Evolutionary conservation across 306 rosid genomes (phyloP), one percentile per base, ranked within the genome.

Genomic region (Fragaria vesca): DNA sequence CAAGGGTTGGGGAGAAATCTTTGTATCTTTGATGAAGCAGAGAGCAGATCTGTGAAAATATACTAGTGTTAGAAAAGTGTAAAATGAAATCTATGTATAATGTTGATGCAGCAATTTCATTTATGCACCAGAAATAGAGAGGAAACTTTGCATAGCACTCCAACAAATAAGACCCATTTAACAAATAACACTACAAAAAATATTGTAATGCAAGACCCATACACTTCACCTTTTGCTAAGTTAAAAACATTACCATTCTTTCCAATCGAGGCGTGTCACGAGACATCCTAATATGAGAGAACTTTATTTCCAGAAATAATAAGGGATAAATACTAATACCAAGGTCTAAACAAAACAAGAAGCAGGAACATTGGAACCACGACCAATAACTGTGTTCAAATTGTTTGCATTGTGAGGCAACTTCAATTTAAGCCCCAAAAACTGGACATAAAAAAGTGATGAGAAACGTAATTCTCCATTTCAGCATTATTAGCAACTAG

Each of bases 21-120:
- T 87, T 93, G 90, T 96, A 96, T 87, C 98, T 96, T 87, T 93
- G 98, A 81, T 93, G 99, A 85, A 96, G 99, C 86, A 96, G 83
- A 81, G 99, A 96, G 89, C 97, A 96, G 73, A 93, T 90, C 99
- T 96, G 84, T 76, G 66, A 75, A 80, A 85, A 67, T 11, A 76
- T 68, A 79, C 4, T 5, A 26, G 57, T 54, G 81, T 77, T 69
- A 83, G 80, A 50, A 24, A 52, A 36, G 70, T 30, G 17, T 61
- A 15, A 32, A 63, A 32, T 43, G 34, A 28, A 61, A 28, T 61
- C 65, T 62, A 30, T 62, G 0, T 4, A 62, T 12, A 16, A 5
- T 63, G 21, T 15, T 16, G 45, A 16, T 32, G 30, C 50, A 34
- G 40, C 26, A 73, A 12, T 72, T 58, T 36, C 63, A 52, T 13